phyloP scores from a whole-genome alignment of 306 rosid genomes.

The Prunus kanzakura region DNA sequence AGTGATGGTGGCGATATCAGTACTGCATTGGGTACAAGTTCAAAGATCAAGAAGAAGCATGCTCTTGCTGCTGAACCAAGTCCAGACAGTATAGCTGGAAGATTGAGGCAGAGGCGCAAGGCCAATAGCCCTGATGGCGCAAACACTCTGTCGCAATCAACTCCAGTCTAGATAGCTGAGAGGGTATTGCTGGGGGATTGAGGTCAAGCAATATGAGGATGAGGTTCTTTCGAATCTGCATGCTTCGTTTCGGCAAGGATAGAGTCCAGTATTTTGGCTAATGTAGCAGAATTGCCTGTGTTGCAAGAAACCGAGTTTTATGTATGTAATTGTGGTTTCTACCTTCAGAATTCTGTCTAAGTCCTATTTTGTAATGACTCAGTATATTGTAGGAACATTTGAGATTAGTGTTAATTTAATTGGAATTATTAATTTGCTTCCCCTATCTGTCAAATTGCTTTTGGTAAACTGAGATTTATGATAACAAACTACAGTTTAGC shows the following conservation, averaged over 20 bases:
- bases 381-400: neutral
- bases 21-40: slow-evolving; percentile 5
- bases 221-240: neutral
- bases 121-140: neutral
- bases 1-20: neutral
- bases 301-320: slow-evolving; percentile 12
- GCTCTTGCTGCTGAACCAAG: slow-evolving; percentile 21
- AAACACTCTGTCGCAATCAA: neutral
- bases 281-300: neutral
- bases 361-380: neutral
- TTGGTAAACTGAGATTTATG: neutral
- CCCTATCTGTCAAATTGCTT: neutral
- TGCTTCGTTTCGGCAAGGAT: neutral
- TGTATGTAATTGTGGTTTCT: neutral
- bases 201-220: neutral
- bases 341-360: slow-evolving; percentile 1
- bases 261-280: neutral
- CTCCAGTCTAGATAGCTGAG: neutral
- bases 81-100: slow-evolving; percentile 33
- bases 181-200: neutral
- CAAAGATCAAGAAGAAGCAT: slow-evolving; percentile 21
- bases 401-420: neutral
- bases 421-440: neutral
- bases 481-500: neutral
- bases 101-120: slow-evolving; percentile 52